Conservation (phyloP, 768 basidiomycete genomes). For the Cystoderma amianthinum region DNA sequence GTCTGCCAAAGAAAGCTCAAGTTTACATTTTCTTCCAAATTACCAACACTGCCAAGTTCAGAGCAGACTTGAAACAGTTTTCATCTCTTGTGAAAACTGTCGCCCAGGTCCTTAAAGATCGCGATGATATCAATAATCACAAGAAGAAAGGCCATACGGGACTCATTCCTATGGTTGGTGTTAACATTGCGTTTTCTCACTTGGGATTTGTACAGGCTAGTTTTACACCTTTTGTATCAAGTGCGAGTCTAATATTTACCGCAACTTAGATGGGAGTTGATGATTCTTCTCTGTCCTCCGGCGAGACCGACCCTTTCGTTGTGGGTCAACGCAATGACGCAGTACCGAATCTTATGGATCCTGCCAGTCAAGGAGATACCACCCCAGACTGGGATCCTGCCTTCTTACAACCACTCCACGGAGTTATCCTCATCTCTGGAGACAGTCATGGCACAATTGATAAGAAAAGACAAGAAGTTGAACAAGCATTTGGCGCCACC, state of each 20-base stretch:
- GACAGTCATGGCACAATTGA: slow-evolving; percentile 30
- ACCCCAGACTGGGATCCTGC: slow-evolving; percentile 40
- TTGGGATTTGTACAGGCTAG: slow-evolving; percentile 33
- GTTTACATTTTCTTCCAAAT: slow-evolving; percentile 48
- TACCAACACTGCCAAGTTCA: slow-evolving; percentile 33
- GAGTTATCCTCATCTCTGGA: slow-evolving; percentile 42
- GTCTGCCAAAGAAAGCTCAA: slow-evolving; percentile 49
- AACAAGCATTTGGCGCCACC: slow-evolving; percentile 25
- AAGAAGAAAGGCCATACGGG: slow-evolving; percentile 25
- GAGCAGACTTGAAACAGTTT: slow-evolving; percentile 30
- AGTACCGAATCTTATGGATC: slow-evolving; percentile 27
- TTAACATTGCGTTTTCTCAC: slow-evolving; percentile 51
- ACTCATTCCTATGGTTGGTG: slow-evolving; percentile 30
- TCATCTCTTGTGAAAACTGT: slow-evolving; percentile 40
- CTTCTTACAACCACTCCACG: slow-evolving; percentile 41
- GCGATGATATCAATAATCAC: slow-evolving; percentile 28
- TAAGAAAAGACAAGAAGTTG: slow-evolving; percentile 23
- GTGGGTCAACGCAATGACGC: slow-evolving; percentile 35
- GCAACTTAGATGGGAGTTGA: slow-evolving; percentile 29
- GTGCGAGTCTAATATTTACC: background rate
- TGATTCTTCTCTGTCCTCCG: slow-evolving; percentile 28
- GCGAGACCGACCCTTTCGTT: slow-evolving; percentile 21
- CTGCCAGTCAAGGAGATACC: slow-evolving; percentile 11
- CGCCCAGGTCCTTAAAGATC: slow-evolving; percentile 32
- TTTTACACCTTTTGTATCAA: background rate